These are phyloP conservation scores for Debaryomyces sp. DNA, from an alignment of 1,139 yeast genomes.

Conservation along the genomic window DNA sequence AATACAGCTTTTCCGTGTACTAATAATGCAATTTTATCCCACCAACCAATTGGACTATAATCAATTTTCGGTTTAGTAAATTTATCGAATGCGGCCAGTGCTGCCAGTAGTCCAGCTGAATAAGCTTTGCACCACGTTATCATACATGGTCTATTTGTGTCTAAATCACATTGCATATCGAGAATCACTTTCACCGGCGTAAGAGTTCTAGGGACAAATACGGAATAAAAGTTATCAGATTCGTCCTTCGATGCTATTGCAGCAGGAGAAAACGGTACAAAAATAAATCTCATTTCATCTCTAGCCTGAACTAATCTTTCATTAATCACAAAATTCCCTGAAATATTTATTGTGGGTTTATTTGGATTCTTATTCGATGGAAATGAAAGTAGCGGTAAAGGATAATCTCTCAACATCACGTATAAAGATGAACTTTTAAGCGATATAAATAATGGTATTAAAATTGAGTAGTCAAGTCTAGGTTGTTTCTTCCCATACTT, in stretches of 20 bases:
- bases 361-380: slow-evolving; percentile 33
- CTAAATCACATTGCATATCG: slow-evolving; percentile 37
- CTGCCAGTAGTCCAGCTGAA: slow-evolving; percentile 41
- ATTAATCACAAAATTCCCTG: slow-evolving; percentile 45
- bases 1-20: slow-evolving; percentile 55
- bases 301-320: slow-evolving; percentile 38
- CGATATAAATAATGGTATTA: slow-evolving; percentile 37
- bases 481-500: slow-evolving; percentile 47
- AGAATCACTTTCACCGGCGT: slow-evolving; percentile 47
- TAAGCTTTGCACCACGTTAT: slow-evolving; percentile 50
- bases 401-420: slow-evolving; percentile 41
- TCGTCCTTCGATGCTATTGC: slow-evolving; percentile 22
- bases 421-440: slow-evolving; percentile 35
- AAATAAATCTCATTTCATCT: slow-evolving; percentile 48
- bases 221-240: slow-evolving; percentile 44
- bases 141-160: slow-evolving; percentile 42
- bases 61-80: slow-evolving; percentile 76
- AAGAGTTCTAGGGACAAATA: slow-evolving; percentile 44
- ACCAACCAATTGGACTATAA: slow-evolving; percentile 83
- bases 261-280: slow-evolving; percentile 51
- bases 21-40: slow-evolving; percentile 51
- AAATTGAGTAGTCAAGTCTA: slow-evolving; percentile 39
- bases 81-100: slow-evolving; percentile 49
- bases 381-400: slow-evolving; percentile 45
- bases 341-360: slow-evolving; percentile 32